A percentile compares a stretch with the other conserved stretches of the same genome.
Conservation (phyloP, 495 filamentous ascomycete genomes). For the Letharia columbiana region DNA sequence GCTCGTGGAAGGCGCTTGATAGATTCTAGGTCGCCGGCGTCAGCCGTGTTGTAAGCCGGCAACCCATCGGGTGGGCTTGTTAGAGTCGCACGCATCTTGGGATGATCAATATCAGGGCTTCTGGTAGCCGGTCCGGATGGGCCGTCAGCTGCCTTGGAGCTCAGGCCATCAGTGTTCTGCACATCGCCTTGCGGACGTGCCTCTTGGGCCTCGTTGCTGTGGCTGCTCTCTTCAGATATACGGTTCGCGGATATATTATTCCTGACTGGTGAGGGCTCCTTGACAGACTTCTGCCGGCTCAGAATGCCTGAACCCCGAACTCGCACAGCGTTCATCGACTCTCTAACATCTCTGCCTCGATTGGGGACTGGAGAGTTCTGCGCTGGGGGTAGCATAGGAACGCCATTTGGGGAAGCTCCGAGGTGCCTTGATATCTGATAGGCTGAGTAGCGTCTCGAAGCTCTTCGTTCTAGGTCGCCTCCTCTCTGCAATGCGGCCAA, state of each 20-base stretch:
- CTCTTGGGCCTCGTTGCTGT: conserved; percentile 34
- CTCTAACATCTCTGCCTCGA: conserved; percentile 75
- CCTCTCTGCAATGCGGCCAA: conserved; percentile 83
- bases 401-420: conserved; percentile 67
- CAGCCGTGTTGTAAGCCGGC: conserved; percentile 15
- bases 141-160: conserved; percentile 50
- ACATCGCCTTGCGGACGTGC: conserved; percentile 31
- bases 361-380: conserved; percentile 86
- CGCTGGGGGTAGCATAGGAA: conserved; percentile 70
- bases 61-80: conserved; percentile 28
- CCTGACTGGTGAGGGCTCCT: conserved; percentile 55
- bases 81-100: conserved; percentile 29
- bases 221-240: conserved; percentile 57
- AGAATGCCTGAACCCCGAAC: conserved; percentile 61
- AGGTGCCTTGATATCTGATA: conserved; percentile 95
- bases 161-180: conserved; percentile 36
- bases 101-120: conserved; percentile 27
- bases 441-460: conserved; percentile 83
- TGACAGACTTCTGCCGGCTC: conserved; percentile 50
- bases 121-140: conserved; percentile 39
- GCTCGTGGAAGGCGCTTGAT: conserved; percentile 23
- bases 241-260: conserved; percentile 41
- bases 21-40: conserved; percentile 8
- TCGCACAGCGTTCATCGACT: conserved; percentile 88
- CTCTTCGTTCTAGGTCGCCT: conserved; percentile 84